These are phyloP conservation scores for Solanum etuberosum DNA, from an alignment of 257 asterid species.

Conservation along the genomic window DNA sequence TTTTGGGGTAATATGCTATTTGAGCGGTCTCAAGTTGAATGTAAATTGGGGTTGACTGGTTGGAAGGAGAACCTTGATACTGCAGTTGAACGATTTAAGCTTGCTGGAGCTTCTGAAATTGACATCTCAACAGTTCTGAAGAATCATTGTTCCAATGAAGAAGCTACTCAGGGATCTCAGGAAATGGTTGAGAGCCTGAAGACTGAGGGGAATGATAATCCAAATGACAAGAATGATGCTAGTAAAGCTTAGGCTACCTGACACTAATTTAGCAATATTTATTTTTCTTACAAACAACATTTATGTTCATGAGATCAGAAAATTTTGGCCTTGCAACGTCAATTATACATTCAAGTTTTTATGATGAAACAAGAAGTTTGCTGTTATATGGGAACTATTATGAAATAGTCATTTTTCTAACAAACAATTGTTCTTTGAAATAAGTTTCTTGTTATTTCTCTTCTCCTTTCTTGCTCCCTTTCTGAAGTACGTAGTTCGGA, in stretches of 20 bases:
- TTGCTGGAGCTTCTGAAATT: constrained; percentile 87
- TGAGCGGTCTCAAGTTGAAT: constrained; percentile 76
- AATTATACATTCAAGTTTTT: background rate
- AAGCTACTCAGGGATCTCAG: constrained; percentile 18
- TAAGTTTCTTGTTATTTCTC: background rate
- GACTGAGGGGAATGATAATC: background rate
- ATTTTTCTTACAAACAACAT: background rate
- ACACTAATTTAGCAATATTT: background rate
- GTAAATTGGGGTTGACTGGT: constrained; percentile 51
- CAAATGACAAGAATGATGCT: background rate
- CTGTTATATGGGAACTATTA: background rate
- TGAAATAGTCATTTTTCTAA: background rate
- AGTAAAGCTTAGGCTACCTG: background rate
- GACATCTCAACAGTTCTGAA: constrained; percentile 62
- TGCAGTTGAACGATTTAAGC: constrained; percentile 69
- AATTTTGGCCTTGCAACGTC: background rate
- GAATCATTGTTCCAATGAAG: constrained; percentile 71
- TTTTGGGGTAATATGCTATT: constrained; percentile 95
- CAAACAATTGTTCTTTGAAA: background rate
- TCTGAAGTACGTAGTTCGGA: background rate
- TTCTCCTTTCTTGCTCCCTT: background rate
- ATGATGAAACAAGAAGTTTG: background rate
- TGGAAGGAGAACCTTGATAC: constrained; percentile 73
- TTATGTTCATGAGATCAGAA: background rate
- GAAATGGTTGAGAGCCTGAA: constrained; percentile 18